Percentiles rank a stretch among this genome's conserved stretches.
phyloP scores from a whole-genome alignment of 2,329 filamentous ascomycete genomes.

The Phoma herbarum region DNA sequence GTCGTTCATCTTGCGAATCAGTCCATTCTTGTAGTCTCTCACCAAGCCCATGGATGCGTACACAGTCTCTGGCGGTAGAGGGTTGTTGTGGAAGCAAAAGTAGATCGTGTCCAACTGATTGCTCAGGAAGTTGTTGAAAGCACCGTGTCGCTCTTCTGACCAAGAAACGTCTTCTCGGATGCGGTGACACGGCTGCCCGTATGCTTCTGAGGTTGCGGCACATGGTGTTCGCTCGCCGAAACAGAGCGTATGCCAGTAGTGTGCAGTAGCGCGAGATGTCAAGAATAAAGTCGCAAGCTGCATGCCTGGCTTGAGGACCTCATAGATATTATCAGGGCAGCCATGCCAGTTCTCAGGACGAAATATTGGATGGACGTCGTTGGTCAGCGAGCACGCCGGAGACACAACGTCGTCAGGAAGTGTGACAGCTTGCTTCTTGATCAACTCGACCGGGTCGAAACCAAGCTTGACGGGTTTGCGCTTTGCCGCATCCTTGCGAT shows the following conservation, averaged over 20 bases:
- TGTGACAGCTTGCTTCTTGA: constrained; percentile 51
- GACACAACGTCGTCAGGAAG: constrained; percentile 35
- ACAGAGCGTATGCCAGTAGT: constrained; percentile 51
- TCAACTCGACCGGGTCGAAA: constrained; percentile 51
- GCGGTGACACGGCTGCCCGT: constrained; percentile 47
- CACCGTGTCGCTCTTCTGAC: constrained; percentile 41
- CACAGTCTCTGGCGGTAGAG: constrained; percentile 46
- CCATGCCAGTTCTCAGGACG: constrained; percentile 52
- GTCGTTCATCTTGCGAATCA: constrained; percentile 46
- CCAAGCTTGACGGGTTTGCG: constrained; percentile 46
- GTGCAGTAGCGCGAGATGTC: constrained; percentile 48
- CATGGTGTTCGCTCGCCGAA: constrained; percentile 49
- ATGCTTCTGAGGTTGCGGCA: constrained; percentile 40
- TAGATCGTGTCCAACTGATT: constrained; percentile 49
- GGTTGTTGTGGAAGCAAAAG: constrained; percentile 51
- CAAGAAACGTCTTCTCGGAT: constrained; percentile 48
- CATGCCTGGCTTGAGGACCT: constrained; percentile 50
- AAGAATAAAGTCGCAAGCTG: constrained; percentile 46
- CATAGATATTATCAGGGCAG: constrained; percentile 50
- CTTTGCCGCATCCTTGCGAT: constrained; percentile 45
- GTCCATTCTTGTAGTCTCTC: constrained; percentile 49
- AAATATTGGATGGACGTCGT: constrained; percentile 50
- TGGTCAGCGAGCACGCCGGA: constrained; percentile 43
- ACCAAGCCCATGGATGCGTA: constrained; percentile 52
- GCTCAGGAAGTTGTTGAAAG: constrained; percentile 44